Evolutionary conservation across 208 protist genomes (phyloP), one percentile per base, ranked within the genome.

Genomic region (Acanthamoeba healyi): DNA sequence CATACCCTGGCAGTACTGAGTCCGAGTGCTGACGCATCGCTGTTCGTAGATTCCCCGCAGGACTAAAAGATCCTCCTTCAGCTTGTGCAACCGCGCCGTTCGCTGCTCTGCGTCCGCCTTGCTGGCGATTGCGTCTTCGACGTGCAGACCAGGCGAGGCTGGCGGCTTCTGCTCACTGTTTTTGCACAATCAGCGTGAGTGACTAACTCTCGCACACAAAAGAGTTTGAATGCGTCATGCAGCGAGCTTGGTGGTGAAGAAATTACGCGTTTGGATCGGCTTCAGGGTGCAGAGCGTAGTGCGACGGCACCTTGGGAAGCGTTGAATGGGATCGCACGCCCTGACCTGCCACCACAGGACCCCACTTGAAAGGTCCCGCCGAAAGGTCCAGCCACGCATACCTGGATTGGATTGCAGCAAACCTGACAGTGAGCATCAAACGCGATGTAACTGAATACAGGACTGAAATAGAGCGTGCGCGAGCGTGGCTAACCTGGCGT

Each of bases 341-440:
- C 51, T 88, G 46, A 9, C 81, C 81, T 32, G 46, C 81, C 9
- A 88, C 36, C 51, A 88, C 12, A 4, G 51, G 81, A 26, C 81
- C 81, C 81, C 81, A 88, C n/a, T 34, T 34, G 36, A 88, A 88
- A 19, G 81, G 81, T 61, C 81, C 81, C 9, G 81, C 81, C 17
- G 46, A 63, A 5, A 88, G n/a, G 32, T 88, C 81, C 19, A 88
- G 19, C 42, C 22, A 54, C 24, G 29, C 81, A 88, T 46, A 88
- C 29, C 81, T 29, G n/a, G n/a, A n/a, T n/a, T n/a, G n/a, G n/a
- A n/a, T n/a, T n/a, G n/a, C n/a, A n/a, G n/a, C n/a, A n/a, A n/a
- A n/a, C n/a, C n/a, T n/a, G n/a, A n/a, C n/a, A n/a, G n/a, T n/a
- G n/a, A n/a, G 81, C 38, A 54, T 15, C 10, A 6, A 54, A 19